These are phyloP conservation scores for Acanthamoeba healyi DNA, from an alignment of 208 protist genomes.

Conservation along the genomic window DNA sequence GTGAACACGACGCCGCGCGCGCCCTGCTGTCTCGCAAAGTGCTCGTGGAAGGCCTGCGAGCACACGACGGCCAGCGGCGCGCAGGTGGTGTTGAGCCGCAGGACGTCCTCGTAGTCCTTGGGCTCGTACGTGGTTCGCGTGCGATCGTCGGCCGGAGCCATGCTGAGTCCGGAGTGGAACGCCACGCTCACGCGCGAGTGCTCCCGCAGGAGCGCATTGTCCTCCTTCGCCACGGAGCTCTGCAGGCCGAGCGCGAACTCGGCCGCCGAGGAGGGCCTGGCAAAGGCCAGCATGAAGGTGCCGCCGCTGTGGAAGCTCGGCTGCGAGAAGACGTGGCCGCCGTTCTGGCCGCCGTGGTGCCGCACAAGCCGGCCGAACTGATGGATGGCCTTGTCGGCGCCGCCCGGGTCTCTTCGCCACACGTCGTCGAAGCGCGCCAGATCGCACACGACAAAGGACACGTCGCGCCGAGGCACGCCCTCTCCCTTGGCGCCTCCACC, in stretches of 20 bases:
- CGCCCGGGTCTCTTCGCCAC: background rate
- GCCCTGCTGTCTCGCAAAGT: background rate
- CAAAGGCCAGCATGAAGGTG: constrained; percentile 32
- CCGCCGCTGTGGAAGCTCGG: constrained; percentile 54
- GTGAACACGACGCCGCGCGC: background rate
- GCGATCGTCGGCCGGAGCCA: background rate
- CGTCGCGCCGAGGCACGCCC: constrained; percentile 29
- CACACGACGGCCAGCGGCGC: background rate
- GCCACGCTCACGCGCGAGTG: background rate
- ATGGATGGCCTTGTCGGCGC: background rate
- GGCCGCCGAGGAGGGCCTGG: background rate
- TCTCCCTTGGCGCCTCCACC: background rate
- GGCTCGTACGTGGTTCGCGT: background rate
- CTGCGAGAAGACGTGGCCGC: background rate
- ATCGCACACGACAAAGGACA: constrained; percentile 32
- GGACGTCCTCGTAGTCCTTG: constrained; percentile 18
- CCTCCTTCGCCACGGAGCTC: background rate
- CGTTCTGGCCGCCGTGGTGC: background rate
- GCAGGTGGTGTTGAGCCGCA: background rate
- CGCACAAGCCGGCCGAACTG: background rate
- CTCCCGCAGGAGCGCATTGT: background rate
- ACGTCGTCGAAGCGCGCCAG: constrained; percentile 49
- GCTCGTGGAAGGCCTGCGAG: constrained; percentile 11
- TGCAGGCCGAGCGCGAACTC: background rate
- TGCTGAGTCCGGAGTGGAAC: background rate